phyloP scores from a whole-genome alignment of 306 rosid genomes.

The Cucumis melo region DNA sequence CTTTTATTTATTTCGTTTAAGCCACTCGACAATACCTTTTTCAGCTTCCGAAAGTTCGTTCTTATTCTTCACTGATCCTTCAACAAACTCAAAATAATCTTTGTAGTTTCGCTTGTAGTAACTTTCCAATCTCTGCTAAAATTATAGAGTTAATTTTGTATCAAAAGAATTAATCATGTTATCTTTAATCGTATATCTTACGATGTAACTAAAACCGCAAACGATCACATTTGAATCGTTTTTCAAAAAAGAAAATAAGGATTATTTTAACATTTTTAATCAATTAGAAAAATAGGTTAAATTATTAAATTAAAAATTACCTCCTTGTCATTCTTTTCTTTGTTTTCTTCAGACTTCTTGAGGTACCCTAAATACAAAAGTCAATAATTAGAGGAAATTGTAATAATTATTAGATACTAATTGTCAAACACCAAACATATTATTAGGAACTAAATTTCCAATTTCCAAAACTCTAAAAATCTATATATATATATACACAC shows the following conservation, averaged over 20 bases:
- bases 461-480: too few species aligned
- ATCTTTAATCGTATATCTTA: too few species aligned
- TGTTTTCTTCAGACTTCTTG: constrained; percentile 83
- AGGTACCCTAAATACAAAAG: constrained; percentile 38
- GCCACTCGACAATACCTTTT: constrained; percentile 83
- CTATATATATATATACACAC: too few species aligned
- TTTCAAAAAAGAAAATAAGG: not conserved
- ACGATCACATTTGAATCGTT: too few species aligned
- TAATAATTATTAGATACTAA: not conserved
- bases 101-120: constrained; percentile 86
- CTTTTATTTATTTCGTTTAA: constrained; percentile 41
- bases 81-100: constrained; percentile 77
- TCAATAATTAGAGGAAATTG: not conserved
- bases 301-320: constrained; percentile 14
- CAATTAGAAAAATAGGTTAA: not conserved
- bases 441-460: too few species aligned
- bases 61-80: constrained; percentile 43
- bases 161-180: not conserved
- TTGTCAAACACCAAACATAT: too few species aligned
- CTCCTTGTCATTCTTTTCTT: constrained; percentile 84
- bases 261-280: not conserved
- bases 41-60: constrained; percentile 53
- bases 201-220: too few species aligned
- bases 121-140: constrained; percentile 59
- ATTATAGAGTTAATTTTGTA: not conserved